A percentile compares a stretch with the other conserved stretches of the same genome.
Evolutionary conservation across 768 basidiomycete species (phyloP).

Genomic region (Suillus fuscotomentosus): DNA sequence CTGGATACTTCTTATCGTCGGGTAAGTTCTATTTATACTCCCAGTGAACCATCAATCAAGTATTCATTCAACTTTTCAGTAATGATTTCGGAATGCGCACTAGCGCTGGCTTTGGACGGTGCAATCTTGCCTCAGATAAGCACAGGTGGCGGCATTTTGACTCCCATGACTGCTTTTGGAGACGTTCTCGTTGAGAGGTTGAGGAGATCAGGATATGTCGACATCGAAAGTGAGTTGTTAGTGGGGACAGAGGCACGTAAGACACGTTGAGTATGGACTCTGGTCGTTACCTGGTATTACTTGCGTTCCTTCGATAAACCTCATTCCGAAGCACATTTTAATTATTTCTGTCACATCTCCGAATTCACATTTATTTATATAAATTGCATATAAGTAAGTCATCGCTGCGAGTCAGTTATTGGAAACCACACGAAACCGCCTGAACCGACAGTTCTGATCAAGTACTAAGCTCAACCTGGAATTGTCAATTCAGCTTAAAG

Average conservation of each 20-base stretch:
- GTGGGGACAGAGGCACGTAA: conserved; percentile 12
- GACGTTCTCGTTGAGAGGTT: conserved; percentile 71
- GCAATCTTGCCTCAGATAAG: conserved; percentile 57
- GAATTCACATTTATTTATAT: neutral
- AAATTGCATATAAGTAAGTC: neutral
- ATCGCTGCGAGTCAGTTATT: neutral
- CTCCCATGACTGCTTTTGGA: conserved; percentile 81
- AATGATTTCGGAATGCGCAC: conserved; percentile 77
- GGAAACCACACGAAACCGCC: neutral
- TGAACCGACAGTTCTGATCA: neutral
- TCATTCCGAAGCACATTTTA: neutral
- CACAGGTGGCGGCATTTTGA: conserved; percentile 74
- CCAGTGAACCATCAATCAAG: neutral
- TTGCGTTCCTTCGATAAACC: neutral
- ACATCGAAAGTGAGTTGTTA: conserved; percentile 53
- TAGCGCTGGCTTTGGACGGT: conserved; percentile 60
- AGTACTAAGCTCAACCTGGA: too few relatives aligned
- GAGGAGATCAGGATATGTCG: conserved; percentile 52
- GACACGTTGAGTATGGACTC: conserved; percentile 3
- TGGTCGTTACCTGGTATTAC: neutral
- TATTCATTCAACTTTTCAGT: conserved; percentile 37
- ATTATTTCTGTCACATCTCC: neutral
- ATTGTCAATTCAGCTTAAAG: neutral
- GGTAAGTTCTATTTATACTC: conserved; percentile 35
- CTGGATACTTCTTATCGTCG: conserved; percentile 65